Evolutionary conservation across 1,284 basidiomycete species (phyloP), one percentile per base, ranked within the genome.

Genomic region (Ustilago esculenta): DNA sequence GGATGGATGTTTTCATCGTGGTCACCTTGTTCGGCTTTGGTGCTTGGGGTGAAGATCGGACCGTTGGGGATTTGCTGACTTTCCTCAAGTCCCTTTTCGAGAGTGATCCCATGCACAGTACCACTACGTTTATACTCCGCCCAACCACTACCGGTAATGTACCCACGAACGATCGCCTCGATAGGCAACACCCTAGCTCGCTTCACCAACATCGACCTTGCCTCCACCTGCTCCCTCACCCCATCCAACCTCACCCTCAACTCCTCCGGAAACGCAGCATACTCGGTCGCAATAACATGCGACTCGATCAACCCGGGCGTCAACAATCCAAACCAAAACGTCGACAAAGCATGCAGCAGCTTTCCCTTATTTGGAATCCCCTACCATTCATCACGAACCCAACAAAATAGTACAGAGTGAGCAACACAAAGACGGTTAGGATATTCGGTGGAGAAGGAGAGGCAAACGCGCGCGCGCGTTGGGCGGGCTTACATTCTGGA

Each of bases 1-100:
- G 94, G 93, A 49, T 94, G 93, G 68, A 99, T 97, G 82, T 99
- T 99, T 82, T 98, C 94, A 82, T 98, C 95, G 80, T 98, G 94
- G 34, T 87, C 86, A 6, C 96, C 96, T 77, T 92, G 89, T 58
- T 94, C 94, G 0, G 95, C 96, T 82, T 99, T 98, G 10, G 95
- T 98, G 1, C 92, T 95, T 0, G 96, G 96, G 0, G 96, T 98
- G 81, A 98, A 96, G 40, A 98, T 84, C 0, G 95, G 92, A 18
- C 79, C 79, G 37, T 61, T 57, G 40, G 79, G 79, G 18, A 81
- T 75, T 73, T 90, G 85, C 7, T 89, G 87, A 7, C 90, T 92
- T 84, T 99, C 95, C n/a, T 90, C 85, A 23, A 98, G 84, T 7
- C 90, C 92, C 2, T 86, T 82, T 0, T 90, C 89, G 49, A 97